Conservation (phyloP, 1,284 basidiomycete species). For the Heimioporus retisporus region DNA sequence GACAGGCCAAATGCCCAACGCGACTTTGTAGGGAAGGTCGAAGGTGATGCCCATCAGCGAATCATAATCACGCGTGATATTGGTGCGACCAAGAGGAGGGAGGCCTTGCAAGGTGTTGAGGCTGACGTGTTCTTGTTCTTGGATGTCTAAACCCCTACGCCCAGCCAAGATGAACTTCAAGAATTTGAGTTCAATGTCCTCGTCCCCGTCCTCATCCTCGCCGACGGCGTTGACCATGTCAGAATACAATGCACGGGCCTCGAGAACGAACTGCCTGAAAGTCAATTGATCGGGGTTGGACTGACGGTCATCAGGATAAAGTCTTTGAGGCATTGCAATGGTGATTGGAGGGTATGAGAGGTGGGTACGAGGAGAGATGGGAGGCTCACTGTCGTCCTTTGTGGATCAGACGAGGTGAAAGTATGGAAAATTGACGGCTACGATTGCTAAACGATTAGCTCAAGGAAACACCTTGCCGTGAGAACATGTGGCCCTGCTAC, state of each 20-base stretch:
- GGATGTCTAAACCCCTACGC: not conserved
- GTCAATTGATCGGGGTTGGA: slow-evolving; percentile 1
- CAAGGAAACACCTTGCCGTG: too few species aligned
- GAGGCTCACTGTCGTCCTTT: too few species aligned
- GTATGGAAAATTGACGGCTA: too few species aligned
- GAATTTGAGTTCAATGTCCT: not conserved
- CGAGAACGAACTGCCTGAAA: not conserved
- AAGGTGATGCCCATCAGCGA: slow-evolving; percentile 1
- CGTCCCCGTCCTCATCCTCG: not conserved
- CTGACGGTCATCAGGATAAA: slow-evolving; percentile 13
- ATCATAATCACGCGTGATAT: not conserved
- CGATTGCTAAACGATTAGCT: too few species aligned
- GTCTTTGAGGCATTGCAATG: not conserved
- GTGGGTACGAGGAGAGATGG: too few species aligned
- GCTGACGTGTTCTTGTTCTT: not conserved
- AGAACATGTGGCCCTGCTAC: too few species aligned
- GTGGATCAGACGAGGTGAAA: too few species aligned
- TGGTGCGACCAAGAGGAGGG: not conserved
- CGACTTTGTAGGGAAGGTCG: not conserved
- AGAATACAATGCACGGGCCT: not conserved
- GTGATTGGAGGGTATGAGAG: too few species aligned
- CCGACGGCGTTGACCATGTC: not conserved
- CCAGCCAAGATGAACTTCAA: not conserved
- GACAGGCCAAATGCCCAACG: not conserved
- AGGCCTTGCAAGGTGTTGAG: not conserved